Evolutionary conservation across 805 yeast genomes (phyloP).

Genomic region (Monosporozyma solicola): DNA sequence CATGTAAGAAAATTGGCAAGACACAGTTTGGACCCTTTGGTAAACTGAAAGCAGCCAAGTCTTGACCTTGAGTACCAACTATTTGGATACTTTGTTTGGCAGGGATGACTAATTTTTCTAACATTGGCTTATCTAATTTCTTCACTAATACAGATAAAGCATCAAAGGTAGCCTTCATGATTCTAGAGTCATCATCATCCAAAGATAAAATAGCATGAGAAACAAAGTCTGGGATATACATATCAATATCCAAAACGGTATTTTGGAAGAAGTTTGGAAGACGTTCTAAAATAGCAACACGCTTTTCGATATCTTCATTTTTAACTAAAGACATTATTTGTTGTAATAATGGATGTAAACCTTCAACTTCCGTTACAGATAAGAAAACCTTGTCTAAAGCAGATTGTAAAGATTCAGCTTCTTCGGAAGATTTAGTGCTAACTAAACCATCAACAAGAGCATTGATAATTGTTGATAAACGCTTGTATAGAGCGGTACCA

Average conservation of each 20-base stretch:
- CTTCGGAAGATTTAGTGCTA: conserved; percentile 30
- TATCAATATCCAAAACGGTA: conserved; percentile 58
- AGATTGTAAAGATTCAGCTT: conserved; percentile 34
- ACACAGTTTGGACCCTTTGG: conserved; percentile 83
- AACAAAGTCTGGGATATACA: conserved; percentile 69
- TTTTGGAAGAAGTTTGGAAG: conserved; percentile 62
- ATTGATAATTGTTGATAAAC: conserved; percentile 65
- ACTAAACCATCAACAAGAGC: conserved; percentile 57
- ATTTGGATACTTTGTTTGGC: conserved; percentile 62
- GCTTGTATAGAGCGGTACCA: conserved; percentile 67
- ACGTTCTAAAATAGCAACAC: conserved; percentile 55
- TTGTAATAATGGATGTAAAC: conserved; percentile 76
- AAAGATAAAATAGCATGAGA: conserved; percentile 59
- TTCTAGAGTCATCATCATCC: conserved; percentile 55
- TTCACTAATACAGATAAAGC: conserved; percentile 60
- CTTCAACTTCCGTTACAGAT: conserved; percentile 68
- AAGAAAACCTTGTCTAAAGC: conserved; percentile 64
- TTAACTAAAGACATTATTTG: conserved; percentile 69
- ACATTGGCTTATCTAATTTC: conserved; percentile 62
- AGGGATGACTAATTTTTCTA: conserved; percentile 75
- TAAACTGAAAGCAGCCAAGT: conserved; percentile 59
- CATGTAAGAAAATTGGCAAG: conserved; percentile 87
- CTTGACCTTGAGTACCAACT: conserved; percentile 55
- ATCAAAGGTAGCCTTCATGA: conserved; percentile 57
- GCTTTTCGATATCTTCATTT: conserved; percentile 58